A percentile compares a stretch with the other conserved stretches of the same genome.
Evolutionary conservation across 768 basidiomycete species (phyloP).

Genomic region (Rhodotorula graminis): DNA sequence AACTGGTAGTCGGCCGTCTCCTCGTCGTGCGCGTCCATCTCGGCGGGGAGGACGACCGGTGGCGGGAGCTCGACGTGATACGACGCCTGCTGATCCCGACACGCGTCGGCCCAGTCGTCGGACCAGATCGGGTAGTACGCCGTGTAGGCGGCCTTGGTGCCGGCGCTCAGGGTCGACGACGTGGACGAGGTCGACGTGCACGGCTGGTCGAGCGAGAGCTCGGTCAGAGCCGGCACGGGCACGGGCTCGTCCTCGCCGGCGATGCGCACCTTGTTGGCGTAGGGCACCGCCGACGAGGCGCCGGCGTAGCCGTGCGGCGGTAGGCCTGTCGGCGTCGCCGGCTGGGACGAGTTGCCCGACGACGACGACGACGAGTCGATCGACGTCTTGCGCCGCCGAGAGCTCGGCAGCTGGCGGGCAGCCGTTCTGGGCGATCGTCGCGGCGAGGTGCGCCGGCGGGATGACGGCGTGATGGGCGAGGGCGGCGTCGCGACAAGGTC

Average conservation of each 20-base stretch:
- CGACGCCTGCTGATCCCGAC: slow-evolving; percentile 7
- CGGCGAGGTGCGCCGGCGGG: slow-evolving; percentile 12
- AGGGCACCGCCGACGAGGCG: not conserved
- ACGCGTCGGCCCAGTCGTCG: slow-evolving; percentile 37
- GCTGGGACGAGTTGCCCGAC: slow-evolving; percentile 23
- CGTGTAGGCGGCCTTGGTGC: slow-evolving; percentile 32
- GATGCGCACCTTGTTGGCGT: slow-evolving; percentile 29
- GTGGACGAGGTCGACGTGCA: slow-evolving; percentile 1
- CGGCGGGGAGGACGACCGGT: slow-evolving; percentile 24
- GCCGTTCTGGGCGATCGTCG: not conserved
- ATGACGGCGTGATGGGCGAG: slow-evolving; percentile 27
- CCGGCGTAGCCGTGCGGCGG: not conserved
- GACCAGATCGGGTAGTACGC: slow-evolving; percentile 35
- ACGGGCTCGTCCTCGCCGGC: slow-evolving; percentile 12
- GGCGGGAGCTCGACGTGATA: slow-evolving; percentile 22
- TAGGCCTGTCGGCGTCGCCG: slow-evolving; percentile 25
- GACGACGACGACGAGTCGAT: slow-evolving; percentile 32
- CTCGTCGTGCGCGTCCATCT: slow-evolving; percentile 6
- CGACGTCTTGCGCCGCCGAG: slow-evolving; percentile 22
- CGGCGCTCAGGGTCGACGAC: slow-evolving; percentile 12
- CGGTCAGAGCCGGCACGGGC: not conserved
- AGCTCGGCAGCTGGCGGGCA: not conserved
- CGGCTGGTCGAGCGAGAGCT: slow-evolving; percentile 15
- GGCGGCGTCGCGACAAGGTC: slow-evolving; percentile 15
- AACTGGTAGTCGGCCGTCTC: not conserved